Base-by-base conservation (phyloP, 768 basidiomycete species). In the Phaffia australis region DNA sequence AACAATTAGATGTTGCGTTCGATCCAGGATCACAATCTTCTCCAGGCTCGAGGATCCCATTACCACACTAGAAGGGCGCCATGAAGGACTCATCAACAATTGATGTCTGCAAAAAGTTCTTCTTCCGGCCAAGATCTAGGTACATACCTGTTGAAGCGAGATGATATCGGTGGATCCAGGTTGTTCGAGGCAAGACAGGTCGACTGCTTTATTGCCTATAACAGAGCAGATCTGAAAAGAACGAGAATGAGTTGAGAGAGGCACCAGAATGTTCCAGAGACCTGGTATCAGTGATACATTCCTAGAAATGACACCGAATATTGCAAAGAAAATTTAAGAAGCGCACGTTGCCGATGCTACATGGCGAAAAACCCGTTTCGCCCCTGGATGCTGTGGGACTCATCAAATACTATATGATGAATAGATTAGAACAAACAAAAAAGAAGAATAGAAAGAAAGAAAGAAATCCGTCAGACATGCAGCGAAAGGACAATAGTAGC, bases 311-410 rank as follows among this genome's bases (percentile, higher is more conserved):
- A n/a, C n/a, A n/a, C n/a, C n/a, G n/a, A n/a, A n/a, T n/a, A n/a
- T n/a, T n/a, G n/a, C n/a, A n/a, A n/a, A n/a, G n/a, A n/a, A n/a
- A n/a, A n/a, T n/a, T n/a, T 47, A 56, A 65, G 56, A 69, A 71
- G 87, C 89, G 91, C 65, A 92, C 84, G 75, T 92, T 92, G 56
- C 90, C 90, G 46, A 92, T 72, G 61, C 80, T 84, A 77, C 90
- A 94, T 16, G 79, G 83, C 0, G 87, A 89, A 74, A 94, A 94
- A 16, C 77, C 73, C 68, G 80, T 81, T 73, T 91, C 87, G 47
- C 80, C 81, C 1, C 79, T 69, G 68, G 83, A 78, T 15, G 86
- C 80, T n/a, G 85, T 83, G 6, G 88, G 87, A 71, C 83, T 88
- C 90, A 94, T 92, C n/a, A n/a, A n/a, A n/a, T n/a, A n/a, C n/a